Conservation (phyloP, 768 basidiomycete species). For the Hygrophorus russula region DNA sequence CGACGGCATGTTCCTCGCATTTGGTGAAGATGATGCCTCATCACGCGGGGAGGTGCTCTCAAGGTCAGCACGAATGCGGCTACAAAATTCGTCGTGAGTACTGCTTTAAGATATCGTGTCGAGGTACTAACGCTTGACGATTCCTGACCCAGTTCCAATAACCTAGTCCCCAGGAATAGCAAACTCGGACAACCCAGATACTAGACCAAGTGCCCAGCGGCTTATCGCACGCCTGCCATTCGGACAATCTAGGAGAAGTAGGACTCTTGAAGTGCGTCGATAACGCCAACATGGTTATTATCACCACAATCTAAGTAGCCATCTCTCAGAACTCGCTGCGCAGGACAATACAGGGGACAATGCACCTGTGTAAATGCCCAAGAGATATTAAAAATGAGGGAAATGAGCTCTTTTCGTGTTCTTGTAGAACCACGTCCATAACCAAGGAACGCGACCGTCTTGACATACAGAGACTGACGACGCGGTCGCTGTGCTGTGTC, state of each 20-base stretch:
- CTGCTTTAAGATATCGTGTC: slow-evolving; percentile 10
- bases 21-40: not conserved
- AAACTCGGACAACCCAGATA: slow-evolving; percentile 40
- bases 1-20: slow-evolving; percentile 1
- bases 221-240: slow-evolving; percentile 41
- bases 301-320: slow-evolving; percentile 32
- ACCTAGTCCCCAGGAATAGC: slow-evolving; percentile 29
- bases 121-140: slow-evolving; percentile 15
- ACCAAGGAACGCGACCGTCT: slow-evolving; percentile 31
- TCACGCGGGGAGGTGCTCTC: not conserved
- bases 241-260: slow-evolving; percentile 21
- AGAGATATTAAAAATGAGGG: slow-evolving; percentile 30
- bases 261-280: slow-evolving; percentile 34
- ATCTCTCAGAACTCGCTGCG: slow-evolving; percentile 2
- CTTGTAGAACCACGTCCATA: slow-evolving; percentile 38
- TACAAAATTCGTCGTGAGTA: slow-evolving; percentile 3
- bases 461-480: slow-evolving; percentile 10
- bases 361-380: slow-evolving; percentile 41
- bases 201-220: slow-evolving; percentile 49
- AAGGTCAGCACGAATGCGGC: not conserved
- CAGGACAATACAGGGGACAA: slow-evolving; percentile 3
- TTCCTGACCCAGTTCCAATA: slow-evolving; percentile 38
- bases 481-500: slow-evolving; percentile 13
- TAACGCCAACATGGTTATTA: slow-evolving; percentile 34
- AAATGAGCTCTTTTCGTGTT: slow-evolving; percentile 36